These are phyloP conservation scores for Ophiostoma sp. DNA, from an alignment of 2,329 filamentous ascomycete species.

Conservation along the genomic window DNA sequence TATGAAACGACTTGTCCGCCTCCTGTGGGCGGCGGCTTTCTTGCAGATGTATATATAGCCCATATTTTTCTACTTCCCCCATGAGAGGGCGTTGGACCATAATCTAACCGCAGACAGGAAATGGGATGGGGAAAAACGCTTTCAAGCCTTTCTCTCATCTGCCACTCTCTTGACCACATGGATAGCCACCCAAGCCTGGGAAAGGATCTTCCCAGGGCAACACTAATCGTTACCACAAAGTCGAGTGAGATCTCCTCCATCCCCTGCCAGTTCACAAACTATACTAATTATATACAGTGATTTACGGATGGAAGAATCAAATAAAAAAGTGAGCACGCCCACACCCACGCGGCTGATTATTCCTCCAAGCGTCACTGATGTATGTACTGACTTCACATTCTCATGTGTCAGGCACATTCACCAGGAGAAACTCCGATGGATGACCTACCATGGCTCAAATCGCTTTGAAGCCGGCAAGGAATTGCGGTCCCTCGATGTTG, in stretches of 20 bases:
- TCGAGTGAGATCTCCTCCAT: background rate
- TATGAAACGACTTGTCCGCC: background rate
- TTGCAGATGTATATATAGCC: conserved; percentile 12
- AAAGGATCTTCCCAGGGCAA: background rate
- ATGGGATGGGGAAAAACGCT: conserved; percentile 10
- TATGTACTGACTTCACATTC: background rate
- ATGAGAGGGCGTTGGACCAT: background rate
- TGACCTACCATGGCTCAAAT: conserved; percentile 14
- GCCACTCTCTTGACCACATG: conserved; percentile 5
- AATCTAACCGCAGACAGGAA: conserved; percentile 6
- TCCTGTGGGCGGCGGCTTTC: background rate
- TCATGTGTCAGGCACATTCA: background rate
- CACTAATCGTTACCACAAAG: background rate
- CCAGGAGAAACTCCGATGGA: conserved; percentile 1
- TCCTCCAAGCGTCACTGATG: background rate
- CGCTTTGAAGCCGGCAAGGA: background rate
- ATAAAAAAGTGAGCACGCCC: background rate
- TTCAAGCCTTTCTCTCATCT: conserved; percentile 7
- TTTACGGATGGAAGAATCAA: conserved; percentile 7
- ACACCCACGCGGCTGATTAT: background rate
- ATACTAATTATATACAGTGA: conserved; percentile 1
- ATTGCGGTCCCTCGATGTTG: background rate
- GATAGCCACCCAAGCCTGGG: background rate
- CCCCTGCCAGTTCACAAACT: background rate
- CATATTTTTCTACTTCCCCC: background rate